Conservation (phyloP, 441 rosid genomes). For the Flueggea neowawraea region DNA sequence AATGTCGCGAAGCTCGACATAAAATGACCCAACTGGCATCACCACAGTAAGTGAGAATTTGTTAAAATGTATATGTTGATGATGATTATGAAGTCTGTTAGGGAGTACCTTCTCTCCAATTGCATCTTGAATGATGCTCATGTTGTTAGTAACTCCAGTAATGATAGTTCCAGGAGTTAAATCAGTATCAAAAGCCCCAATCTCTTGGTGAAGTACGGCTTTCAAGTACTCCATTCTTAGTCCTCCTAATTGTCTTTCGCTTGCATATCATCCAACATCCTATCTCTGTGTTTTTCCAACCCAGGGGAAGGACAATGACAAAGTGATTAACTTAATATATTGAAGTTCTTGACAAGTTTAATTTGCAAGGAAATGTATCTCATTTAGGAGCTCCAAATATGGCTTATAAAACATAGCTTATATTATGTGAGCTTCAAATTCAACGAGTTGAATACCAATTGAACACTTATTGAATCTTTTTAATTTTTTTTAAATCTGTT, state of each 20-base stretch:
- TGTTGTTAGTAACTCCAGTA: slow-evolving; percentile 47
- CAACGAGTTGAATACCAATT: too few relatives aligned
- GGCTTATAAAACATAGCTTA: too few relatives aligned
- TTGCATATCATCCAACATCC: slow-evolving; percentile 74
- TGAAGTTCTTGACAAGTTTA: too few relatives aligned
- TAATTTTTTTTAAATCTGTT: too few relatives aligned
- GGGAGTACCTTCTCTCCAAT: slow-evolving; percentile 53
- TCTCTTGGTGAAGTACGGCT: slow-evolving; percentile 53
- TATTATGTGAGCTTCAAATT: too few relatives aligned
- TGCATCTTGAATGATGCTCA: slow-evolving; percentile 61
- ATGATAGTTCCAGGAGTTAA: slow-evolving; percentile 49
- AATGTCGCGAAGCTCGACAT: slow-evolving; percentile 52
- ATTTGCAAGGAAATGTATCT: too few relatives aligned
- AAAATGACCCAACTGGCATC: slow-evolving; percentile 50
- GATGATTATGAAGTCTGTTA: not conserved
- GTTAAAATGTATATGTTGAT: not conserved
- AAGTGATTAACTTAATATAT: not conserved
- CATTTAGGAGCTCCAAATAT: too few relatives aligned
- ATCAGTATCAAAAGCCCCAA: slow-evolving; percentile 65
- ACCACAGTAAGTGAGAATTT: not conserved
- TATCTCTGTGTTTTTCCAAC: slow-evolving; percentile 34
- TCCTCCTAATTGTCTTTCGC: slow-evolving; percentile 51
- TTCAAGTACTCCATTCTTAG: slow-evolving; percentile 39
- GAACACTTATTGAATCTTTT: too few relatives aligned
- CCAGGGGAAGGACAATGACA: not conserved